Conservation (phyloP, 1,284 basidiomycete genomes). For the Peniophora sp. region DNA sequence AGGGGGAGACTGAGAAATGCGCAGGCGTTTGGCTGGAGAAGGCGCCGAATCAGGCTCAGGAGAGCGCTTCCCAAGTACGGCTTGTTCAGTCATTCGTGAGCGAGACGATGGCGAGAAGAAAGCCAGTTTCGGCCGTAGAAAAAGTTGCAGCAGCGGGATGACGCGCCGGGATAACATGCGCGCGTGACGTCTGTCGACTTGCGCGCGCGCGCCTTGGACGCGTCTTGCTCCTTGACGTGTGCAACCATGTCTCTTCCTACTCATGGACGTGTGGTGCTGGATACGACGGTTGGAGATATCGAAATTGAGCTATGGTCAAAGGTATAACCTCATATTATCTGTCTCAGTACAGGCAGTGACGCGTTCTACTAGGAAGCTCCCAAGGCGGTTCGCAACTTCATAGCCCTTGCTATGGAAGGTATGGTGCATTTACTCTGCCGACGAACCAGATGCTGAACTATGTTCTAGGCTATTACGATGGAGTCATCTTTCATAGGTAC, state of each 20-base stretch:
- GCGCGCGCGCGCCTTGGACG: too few relatives aligned
- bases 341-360: background rate
- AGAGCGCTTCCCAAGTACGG: too few relatives aligned
- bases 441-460: background rate
- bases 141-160: too few relatives aligned
- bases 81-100: too few relatives aligned
- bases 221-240: background rate
- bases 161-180: too few relatives aligned
- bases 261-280: constrained; percentile 79
- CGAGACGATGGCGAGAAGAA: too few relatives aligned
- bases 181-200: too few relatives aligned
- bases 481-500: constrained; percentile 86
- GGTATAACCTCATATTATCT: constrained; percentile 27
- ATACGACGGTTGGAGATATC: constrained; percentile 88
- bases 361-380: constrained; percentile 70
- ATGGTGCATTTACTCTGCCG: constrained; percentile 20
- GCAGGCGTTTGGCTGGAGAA: too few relatives aligned
- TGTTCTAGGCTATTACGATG: constrained; percentile 87
- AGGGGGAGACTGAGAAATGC: too few relatives aligned
- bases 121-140: too few relatives aligned
- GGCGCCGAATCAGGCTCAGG: too few relatives aligned
- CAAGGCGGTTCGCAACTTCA: constrained; percentile 88
- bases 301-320: constrained; percentile 95
- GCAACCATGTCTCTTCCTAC: constrained; percentile 68
- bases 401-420: constrained; percentile 89